Evolutionary conservation across 2,329 filamentous ascomycete genomes (phyloP).

Genomic region (Neofusicoccum kwambonambiense): DNA sequence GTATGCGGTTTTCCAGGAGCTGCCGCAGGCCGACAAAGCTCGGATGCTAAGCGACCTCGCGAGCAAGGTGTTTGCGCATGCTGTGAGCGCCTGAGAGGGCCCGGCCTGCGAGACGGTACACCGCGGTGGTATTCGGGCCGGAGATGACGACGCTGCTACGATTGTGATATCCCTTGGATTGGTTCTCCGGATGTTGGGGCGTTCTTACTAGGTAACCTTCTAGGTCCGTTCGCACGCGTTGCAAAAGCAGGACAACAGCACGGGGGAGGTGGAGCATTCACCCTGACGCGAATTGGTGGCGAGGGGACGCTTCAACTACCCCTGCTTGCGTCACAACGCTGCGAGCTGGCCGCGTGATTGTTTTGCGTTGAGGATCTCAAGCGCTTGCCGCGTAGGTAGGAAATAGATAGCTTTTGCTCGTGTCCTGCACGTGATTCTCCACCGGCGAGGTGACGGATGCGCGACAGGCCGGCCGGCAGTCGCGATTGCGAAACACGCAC

Average conservation of each 20-base stretch:
- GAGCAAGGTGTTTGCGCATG: conserved; percentile 80
- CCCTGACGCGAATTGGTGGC: no score
- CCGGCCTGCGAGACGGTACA: not conserved
- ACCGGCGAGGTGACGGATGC: not conserved
- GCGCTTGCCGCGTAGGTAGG: not conserved
- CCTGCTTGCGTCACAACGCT: no score
- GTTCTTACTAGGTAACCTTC: not conserved
- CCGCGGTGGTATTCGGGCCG: not conserved
- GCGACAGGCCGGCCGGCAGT: not conserved
- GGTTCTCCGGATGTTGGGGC: not conserved
- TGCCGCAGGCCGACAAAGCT: conserved; percentile 79
- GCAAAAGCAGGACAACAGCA: no score
- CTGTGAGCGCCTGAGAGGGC: conserved; percentile 46
- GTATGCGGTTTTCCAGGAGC: conserved; percentile 84
- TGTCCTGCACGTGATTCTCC: not conserved
- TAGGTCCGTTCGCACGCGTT: not conserved
- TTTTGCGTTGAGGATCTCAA: not conserved
- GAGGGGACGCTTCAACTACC: no score
- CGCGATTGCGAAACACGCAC: not conserved
- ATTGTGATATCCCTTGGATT: conserved; percentile 16
- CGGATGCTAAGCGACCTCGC: conserved; percentile 81
- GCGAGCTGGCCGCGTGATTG: no score
- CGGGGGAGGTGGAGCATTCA: no score
- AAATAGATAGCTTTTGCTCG: not conserved
- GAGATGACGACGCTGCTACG: not conserved